Evolutionary conservation across 106 monocot species (phyloP).

Genomic region (Allium sativum): DNA sequence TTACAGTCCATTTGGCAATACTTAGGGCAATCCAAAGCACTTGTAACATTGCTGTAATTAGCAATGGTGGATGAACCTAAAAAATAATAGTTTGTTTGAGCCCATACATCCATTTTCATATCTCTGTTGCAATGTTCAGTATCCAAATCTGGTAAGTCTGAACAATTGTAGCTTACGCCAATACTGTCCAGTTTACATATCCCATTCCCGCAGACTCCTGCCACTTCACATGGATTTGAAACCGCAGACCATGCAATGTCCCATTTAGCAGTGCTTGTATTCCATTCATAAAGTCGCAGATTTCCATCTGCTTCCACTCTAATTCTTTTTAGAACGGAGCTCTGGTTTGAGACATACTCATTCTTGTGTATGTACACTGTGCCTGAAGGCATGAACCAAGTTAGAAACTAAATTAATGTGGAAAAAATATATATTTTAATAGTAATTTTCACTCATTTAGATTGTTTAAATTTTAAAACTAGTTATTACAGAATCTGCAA

Average conservation of each 20-base stretch:
- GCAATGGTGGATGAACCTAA: constrained; percentile 20
- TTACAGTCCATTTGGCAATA: constrained; percentile 16
- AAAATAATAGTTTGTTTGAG: constrained; percentile 32
- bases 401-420: too few species aligned
- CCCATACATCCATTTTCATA: constrained; percentile 13
- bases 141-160: not conserved
- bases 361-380: constrained; percentile 40
- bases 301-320: constrained; percentile 23
- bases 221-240: constrained; percentile 24
- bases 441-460: too few species aligned
- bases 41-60: constrained; percentile 16
- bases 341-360: constrained; percentile 4
- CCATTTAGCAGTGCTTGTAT: constrained; percentile 10
- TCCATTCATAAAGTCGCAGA: constrained; percentile 28
- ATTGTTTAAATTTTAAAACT: too few species aligned
- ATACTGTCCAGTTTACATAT: constrained; percentile 21
- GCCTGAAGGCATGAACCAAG: not conserved
- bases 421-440: too few species aligned
- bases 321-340: constrained; percentile 9
- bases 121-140: not conserved
- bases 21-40: constrained; percentile 7
- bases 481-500: too few species aligned
- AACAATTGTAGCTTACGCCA: constrained; percentile 8
- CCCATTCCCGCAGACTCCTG: constrained; percentile 29
- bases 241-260: constrained; percentile 28